Percentiles rank a stretch among this genome's conserved stretches.
phyloP scores from a whole-genome alignment of 495 filamentous ascomycete genomes.

The Neurospora pannonica region DNA sequence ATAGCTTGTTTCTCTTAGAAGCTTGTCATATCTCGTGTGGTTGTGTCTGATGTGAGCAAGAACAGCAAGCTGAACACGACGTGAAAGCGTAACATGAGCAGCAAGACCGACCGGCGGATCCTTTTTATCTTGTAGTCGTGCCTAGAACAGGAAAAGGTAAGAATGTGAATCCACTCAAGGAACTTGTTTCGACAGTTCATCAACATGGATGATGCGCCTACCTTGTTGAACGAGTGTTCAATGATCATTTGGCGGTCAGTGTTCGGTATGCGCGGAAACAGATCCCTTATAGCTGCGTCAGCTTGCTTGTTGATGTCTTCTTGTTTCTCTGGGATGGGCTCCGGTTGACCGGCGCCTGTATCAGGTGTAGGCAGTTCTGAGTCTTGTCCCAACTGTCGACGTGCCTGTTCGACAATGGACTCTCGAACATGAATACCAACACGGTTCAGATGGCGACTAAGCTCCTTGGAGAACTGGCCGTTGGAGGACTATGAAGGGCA shows the following conservation, averaged over 20 bases:
- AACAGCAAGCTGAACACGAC: conserved; percentile 73
- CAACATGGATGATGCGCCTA: conserved; percentile 22
- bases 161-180: not conserved
- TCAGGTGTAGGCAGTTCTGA: conserved; percentile 9
- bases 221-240: conserved; percentile 75
- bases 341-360: conserved; percentile 23
- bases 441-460: conserved; percentile 52
- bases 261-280: conserved; percentile 80
- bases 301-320: conserved; percentile 63
- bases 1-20: conserved; percentile 56
- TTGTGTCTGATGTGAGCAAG: conserved; percentile 78
- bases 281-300: conserved; percentile 61
- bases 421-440: conserved; percentile 68
- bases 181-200: conserved; percentile 1
- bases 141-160: not conserved
- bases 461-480: conserved; percentile 3
- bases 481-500: conserved; percentile 4
- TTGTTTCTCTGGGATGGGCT: conserved; percentile 48
- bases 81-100: conserved; percentile 53
- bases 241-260: conserved; percentile 70
- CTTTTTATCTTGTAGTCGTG: conserved; percentile 27
- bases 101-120: conserved; percentile 54
- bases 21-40: conserved; percentile 77
- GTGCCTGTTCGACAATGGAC: conserved; percentile 41
- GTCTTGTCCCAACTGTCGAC: conserved; percentile 17